Evolutionary conservation across 2,329 filamentous ascomycete species (phyloP), one percentile per base, ranked within the genome.

Genomic region (Cladophialophora chaetospira): DNA sequence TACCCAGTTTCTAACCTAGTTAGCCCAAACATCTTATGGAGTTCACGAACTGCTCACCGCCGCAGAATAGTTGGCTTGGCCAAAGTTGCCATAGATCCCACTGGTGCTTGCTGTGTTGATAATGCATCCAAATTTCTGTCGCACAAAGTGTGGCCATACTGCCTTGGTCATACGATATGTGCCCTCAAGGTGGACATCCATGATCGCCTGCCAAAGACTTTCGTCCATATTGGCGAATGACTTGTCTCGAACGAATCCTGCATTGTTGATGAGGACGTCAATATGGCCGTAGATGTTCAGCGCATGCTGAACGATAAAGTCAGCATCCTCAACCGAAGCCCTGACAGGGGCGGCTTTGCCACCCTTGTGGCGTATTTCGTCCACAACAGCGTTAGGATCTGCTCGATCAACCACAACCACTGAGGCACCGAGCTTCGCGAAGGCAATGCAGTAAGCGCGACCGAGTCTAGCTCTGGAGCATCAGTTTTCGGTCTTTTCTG

Each of bases 1-100:
- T 97, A 76, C 89, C 94, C 66, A 84, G 82, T 86, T 93, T 93
- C 85, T 88, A 64, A 5, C 28, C 13, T 26, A 19, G 15, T 56
- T 54, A 48, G 62, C 46, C 53, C 43, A n/a, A 9, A 8, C 9
- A 10, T 44, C 21, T 9, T 25, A 9, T 50, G 43, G 44, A 33
- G 15, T 2, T 28, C 29, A 19, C 29, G 40, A 47, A 13, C 29
- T 61, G 48, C 85, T 78, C 81, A 88, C 86, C 55, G 89, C 89
- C 57, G 92, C 89, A 61, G 94, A 83, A 74, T 99, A 97, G 82
- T 99, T 97, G 69, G 93, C 89, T 77, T 99, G 94, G 62, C 94
- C 94, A 72, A 97, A 99, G 83, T 97, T 97, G 67, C 94, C 94
- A 72, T 99, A 99, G 74, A 97, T 96, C 75, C 94, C 94, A 67